These are phyloP conservation scores for Lipomyces lipofer DNA, from an alignment of 805 yeast genomes.

Conservation along the genomic window DNA sequence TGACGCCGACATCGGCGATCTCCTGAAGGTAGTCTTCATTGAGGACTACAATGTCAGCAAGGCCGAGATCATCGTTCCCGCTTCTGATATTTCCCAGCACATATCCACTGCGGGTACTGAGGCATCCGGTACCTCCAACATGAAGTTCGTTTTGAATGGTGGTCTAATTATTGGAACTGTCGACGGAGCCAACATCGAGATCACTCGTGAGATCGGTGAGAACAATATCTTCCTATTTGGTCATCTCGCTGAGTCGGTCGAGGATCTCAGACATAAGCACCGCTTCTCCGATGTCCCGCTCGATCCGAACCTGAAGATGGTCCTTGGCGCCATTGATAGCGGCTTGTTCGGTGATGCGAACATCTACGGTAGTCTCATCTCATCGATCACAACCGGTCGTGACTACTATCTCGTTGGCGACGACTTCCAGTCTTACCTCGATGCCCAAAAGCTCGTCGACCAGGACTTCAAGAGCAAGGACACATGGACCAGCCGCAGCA, in stretches of 20 bases:
- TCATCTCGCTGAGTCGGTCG: constrained; percentile 85
- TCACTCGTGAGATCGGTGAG: constrained; percentile 90
- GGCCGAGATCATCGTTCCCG: constrained; percentile 89
- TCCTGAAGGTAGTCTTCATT: constrained; percentile 81
- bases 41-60: constrained; percentile 94
- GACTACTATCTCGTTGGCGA: constrained; percentile 86
- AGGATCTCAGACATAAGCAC: constrained; percentile 77
- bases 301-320: constrained; percentile 61
- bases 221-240: constrained; percentile 92
- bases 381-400: constrained; percentile 60
- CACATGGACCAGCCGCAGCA: constrained; percentile 75
- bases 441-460: constrained; percentile 77
- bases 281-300: constrained; percentile 58
- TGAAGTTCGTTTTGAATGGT: constrained; percentile 93
- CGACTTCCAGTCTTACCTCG: constrained; percentile 83
- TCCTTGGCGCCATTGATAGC: constrained; percentile 62
- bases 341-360: constrained; percentile 71
- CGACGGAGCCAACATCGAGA: constrained; percentile 95
- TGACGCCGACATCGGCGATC: constrained; percentile 70
- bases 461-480: constrained; percentile 64
- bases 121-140: constrained; percentile 93
- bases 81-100: constrained; percentile 87
- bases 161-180: constrained; percentile 94
- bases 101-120: constrained; percentile 97
- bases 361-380: constrained; percentile 63